Evolutionary conservation across 257 asterid genomes (phyloP), one percentile per base, ranked within the genome.

Genomic region (Euphrasia confusa): DNA sequence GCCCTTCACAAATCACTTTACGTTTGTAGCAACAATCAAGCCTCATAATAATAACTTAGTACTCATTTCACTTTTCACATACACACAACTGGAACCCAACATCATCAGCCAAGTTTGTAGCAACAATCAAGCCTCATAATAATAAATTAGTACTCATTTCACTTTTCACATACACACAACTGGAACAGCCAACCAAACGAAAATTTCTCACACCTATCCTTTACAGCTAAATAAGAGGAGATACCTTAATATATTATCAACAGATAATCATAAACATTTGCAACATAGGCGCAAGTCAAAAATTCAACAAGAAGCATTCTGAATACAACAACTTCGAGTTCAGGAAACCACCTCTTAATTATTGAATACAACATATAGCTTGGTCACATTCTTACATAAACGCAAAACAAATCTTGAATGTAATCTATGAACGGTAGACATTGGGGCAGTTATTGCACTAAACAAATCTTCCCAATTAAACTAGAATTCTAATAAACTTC

Each of bases 321-420:
- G 10, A 26, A 58, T 59, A 60, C 61, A 67, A 68, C 1, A 26
- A 33, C 42, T 15, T 17, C 45, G 50, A 66, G 70, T 66, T 59
- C 64, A 42, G 57, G 30, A 56, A 71, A 67, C 54, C 63, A 60
- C 55, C 68, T 35, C 79, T 47, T 48, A 59, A 64, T 76, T 72
- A 72, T 76, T 76, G 61, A 68, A 45, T 64, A 67, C 40, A 18
- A 28, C 72, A 50, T 28, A 47, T 15, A 55, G 61, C 47, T 28
- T 60, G 61, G 28, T 60, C 52, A 17, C 48, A 58, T 65, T 70
- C 58, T 53, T 45, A 45, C 63, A 68, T 21, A 54, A 53, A 42
- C 57, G 21, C 56, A 15, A 18, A 15, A 14, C 63, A 61, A 40
- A 40, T 21, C 24, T 21, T 21, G 24, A 21, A 21, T 21, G 24